These are phyloP conservation scores for Daldinia loculata DNA, from an alignment of 495 filamentous ascomycete species.

Conservation along the genomic window DNA sequence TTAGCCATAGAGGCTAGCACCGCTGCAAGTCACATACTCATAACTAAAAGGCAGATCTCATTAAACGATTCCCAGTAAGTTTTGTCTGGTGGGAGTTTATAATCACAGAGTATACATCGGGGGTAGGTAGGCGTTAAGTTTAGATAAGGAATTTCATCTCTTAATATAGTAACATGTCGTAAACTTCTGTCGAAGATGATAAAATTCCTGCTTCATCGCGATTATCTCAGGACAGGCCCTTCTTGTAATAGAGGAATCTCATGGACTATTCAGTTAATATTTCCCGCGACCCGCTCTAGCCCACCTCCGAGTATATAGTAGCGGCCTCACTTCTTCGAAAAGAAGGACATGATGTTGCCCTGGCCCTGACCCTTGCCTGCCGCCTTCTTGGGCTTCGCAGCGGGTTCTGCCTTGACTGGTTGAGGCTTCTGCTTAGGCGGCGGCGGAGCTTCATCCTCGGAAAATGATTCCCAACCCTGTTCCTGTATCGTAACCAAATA, in stretches of 20 bases:
- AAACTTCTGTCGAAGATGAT: not conserved
- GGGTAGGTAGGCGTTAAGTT: not conserved
- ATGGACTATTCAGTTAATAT: not conserved
- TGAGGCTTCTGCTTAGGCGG: slow-evolving; percentile 61
- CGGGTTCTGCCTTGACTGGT: slow-evolving; percentile 38
- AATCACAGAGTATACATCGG: not conserved
- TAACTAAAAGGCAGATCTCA: not conserved
- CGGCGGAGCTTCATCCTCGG: slow-evolving; percentile 78
- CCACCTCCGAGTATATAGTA: not conserved
- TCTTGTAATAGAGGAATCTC: not conserved
- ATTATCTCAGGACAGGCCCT: not conserved
- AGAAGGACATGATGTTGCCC: slow-evolving; percentile 94
- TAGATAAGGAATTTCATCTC: not conserved
- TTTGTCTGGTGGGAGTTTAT: no score
- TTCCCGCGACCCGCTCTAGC: not conserved
- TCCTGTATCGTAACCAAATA: slow-evolving; percentile 94
- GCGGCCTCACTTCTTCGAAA: slow-evolving; percentile 73
- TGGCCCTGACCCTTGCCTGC: slow-evolving; percentile 71
- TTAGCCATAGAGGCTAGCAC: not conserved
- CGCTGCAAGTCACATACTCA: no score
- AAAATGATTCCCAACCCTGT: slow-evolving; percentile 92
- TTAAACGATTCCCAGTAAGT: not conserved
- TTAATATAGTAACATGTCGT: not conserved
- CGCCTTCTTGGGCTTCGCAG: slow-evolving; percentile 65
- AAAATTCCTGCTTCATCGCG: not conserved